Percentiles rank a stretch among this genome's conserved stretches.
These are phyloP conservation scores for Sugiyamaella americana DNA, from an alignment of 805 yeast species.

Conservation along the genomic window DNA sequence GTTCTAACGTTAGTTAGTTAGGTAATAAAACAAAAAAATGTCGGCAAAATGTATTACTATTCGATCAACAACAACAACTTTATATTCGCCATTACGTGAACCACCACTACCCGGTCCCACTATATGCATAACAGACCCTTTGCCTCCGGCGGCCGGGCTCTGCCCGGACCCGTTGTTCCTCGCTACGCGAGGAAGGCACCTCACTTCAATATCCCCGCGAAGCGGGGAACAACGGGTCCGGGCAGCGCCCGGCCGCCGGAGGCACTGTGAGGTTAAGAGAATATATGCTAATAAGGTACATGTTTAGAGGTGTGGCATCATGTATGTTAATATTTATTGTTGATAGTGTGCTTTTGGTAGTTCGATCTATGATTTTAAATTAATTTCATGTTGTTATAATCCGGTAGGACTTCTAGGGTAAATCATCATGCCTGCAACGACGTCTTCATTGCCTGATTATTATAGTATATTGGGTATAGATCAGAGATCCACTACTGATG, in stretches of 20 bases:
- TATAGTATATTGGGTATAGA: slow-evolving; percentile 31
- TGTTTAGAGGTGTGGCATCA: not conserved
- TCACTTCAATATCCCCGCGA: not conserved
- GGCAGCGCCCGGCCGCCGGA: not conserved
- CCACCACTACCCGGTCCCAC: not conserved
- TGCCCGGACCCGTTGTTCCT: not conserved
- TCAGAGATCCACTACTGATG: slow-evolving; percentile 20
- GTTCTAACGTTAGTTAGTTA: no score
- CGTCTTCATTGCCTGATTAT: slow-evolving; percentile 15
- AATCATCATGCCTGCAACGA: not conserved
- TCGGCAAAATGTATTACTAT: no score
- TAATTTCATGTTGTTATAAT: no score
- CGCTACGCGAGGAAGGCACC: not conserved
- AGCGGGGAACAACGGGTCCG: not conserved
- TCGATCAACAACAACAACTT: not conserved
- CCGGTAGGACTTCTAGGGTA: not conserved
- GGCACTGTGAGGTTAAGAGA: no score
- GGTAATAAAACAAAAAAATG: no score
- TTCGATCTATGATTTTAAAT: no score
- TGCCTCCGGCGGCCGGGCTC: slow-evolving; percentile 1
- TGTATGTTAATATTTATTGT: no score
- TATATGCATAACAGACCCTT: not conserved
- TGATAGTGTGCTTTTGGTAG: no score
- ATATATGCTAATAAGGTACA: no score
- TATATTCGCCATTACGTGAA: not conserved